These are phyloP conservation scores for Pseudogymnoascus sp. DNA, from an alignment of 2,329 filamentous ascomycete genomes.

Conservation along the genomic window DNA sequence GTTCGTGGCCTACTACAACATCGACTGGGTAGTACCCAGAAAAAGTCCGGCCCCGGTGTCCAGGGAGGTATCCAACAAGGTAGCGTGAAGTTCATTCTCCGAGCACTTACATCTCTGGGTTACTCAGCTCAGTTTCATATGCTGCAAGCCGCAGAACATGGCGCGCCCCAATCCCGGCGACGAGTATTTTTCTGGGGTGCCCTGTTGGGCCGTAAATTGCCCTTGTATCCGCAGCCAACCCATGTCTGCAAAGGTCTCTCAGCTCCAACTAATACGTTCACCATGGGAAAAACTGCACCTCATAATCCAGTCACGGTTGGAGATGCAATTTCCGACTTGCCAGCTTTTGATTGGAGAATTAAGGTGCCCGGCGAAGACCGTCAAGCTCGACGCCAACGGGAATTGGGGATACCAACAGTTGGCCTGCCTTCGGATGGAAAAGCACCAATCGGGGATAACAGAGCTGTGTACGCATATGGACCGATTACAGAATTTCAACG, in stretches of 20 bases:
- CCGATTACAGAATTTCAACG: slow-evolving; percentile 7
- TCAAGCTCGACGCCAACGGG: not conserved
- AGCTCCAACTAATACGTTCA: slow-evolving; percentile 7
- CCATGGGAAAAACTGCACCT: slow-evolving; percentile 12
- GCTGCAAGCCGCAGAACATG: slow-evolving; percentile 15
- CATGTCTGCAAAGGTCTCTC: not conserved
- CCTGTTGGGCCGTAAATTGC: slow-evolving; percentile 12
- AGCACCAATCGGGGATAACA: not conserved
- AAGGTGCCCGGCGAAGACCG: not conserved
- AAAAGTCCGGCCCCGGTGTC: not conserved
- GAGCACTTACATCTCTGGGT: slow-evolving; percentile 16
- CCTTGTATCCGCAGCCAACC: slow-evolving; percentile 16
- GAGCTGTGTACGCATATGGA: not conserved
- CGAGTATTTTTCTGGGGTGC: slow-evolving; percentile 19
- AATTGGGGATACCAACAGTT: not conserved
- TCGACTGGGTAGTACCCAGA: slow-evolving; percentile 12
- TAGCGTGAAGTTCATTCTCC: slow-evolving; percentile 16
- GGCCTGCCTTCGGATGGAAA: not conserved
- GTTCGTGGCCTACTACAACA: slow-evolving; percentile 14
- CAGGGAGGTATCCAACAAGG: slow-evolving; percentile 1
- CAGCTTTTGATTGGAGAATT: slow-evolving; percentile 9
- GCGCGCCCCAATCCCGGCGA: slow-evolving; percentile 14
- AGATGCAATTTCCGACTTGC: slow-evolving; percentile 16
- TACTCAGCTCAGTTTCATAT: slow-evolving; percentile 18
- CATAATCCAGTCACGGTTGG: slow-evolving; percentile 14